phyloP scores from a whole-genome alignment of 2,329 filamentous ascomycete genomes.

The Coleophoma crateriformis region DNA sequence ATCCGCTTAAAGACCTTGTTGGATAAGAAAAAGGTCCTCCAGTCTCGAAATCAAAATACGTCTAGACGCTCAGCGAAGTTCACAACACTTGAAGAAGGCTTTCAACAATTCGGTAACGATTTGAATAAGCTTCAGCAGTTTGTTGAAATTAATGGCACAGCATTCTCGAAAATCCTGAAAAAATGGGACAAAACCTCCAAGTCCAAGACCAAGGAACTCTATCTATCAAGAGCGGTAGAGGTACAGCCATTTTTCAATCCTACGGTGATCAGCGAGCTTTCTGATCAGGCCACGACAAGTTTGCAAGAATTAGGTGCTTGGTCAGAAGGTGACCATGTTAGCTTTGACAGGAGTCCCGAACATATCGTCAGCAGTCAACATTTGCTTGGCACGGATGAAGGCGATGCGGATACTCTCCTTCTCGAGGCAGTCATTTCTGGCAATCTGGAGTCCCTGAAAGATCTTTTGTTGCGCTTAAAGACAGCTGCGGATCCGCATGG shows the following conservation, averaged over 20 bases:
- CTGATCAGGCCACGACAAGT: conserved; percentile 95
- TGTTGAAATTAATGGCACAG: conserved; percentile 95
- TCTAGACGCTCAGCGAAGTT: conserved; percentile 91
- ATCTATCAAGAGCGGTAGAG: conserved; percentile 91
- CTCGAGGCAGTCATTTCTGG: conserved; percentile 82
- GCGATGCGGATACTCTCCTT: conserved; percentile 83
- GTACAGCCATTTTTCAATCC: conserved; percentile 98
- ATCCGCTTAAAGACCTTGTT: conserved; percentile 85
- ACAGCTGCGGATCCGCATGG: conserved; percentile 49
- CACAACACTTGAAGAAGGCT: conserved; percentile 90
- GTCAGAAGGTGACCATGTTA: conserved; percentile 93
- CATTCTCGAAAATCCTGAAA: conserved; percentile 97
- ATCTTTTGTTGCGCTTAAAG: conserved; percentile 72
- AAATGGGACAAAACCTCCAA: conserved; percentile 99
- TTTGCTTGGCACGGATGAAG: conserved; percentile 72
- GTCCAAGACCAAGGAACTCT: conserved; percentile 96
- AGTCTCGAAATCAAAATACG: conserved; percentile 68
- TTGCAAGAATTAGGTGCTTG: conserved; percentile 91
- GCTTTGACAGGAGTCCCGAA: conserved; percentile 58
- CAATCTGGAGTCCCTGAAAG: conserved; percentile 70
- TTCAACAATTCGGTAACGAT: conserved; percentile 94
- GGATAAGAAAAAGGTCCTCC: conserved; percentile 90
- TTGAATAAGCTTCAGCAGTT: conserved; percentile 98
- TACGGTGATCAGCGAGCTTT: conserved; percentile 92
- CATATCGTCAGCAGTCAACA: conserved; percentile 63